Percentiles rank a stretch among this genome's conserved stretches.
phyloP scores from a whole-genome alignment of 2,329 filamentous ascomycete species.

The Aureobasidium mangrovei region DNA sequence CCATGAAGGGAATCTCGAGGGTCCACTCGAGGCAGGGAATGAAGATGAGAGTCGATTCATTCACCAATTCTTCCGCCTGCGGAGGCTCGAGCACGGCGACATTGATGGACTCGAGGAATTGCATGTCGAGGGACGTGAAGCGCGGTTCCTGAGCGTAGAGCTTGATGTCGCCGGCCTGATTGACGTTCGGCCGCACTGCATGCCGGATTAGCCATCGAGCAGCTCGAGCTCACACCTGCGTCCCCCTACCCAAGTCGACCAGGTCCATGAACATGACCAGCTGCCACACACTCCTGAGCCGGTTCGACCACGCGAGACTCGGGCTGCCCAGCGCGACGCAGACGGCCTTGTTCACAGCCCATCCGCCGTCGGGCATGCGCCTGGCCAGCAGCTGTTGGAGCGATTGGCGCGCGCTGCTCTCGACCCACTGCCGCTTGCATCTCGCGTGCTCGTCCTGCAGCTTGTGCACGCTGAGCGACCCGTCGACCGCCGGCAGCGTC shows the following conservation, averaged over 20 bases:
- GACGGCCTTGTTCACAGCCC: slow-evolving; percentile 22
- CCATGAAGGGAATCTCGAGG: slow-evolving; percentile 12
- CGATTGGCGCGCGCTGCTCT: not conserved
- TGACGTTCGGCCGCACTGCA: slow-evolving; percentile 8
- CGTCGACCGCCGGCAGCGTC: slow-evolving; percentile 8
- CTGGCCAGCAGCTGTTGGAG: not conserved
- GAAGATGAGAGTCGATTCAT: slow-evolving; percentile 11
- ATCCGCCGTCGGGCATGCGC: slow-evolving; percentile 18
- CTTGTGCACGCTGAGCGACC: slow-evolving; percentile 12
- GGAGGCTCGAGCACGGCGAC: slow-evolving; percentile 17
- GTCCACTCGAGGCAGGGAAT: slow-evolving; percentile 13
- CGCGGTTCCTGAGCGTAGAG: slow-evolving; percentile 24
- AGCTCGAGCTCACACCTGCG: not conserved
- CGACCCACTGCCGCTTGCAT: slow-evolving; percentile 3
- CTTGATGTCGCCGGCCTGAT: slow-evolving; percentile 8
- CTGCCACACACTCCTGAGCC: slow-evolving; percentile 26
- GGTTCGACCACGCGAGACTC: slow-evolving; percentile 22
- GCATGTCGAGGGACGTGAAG: slow-evolving; percentile 22
- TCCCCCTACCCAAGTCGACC: slow-evolving; percentile 14
- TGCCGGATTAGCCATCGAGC: not conserved
- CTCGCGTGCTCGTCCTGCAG: slow-evolving; percentile 8
- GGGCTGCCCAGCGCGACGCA: slow-evolving; percentile 26
- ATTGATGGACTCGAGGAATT: slow-evolving; percentile 20
- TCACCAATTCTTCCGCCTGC: slow-evolving; percentile 4
- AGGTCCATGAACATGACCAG: slow-evolving; percentile 25